Conservation (phyloP, 257 asterid genomes). For the Jaltomata sinuosa region DNA sequence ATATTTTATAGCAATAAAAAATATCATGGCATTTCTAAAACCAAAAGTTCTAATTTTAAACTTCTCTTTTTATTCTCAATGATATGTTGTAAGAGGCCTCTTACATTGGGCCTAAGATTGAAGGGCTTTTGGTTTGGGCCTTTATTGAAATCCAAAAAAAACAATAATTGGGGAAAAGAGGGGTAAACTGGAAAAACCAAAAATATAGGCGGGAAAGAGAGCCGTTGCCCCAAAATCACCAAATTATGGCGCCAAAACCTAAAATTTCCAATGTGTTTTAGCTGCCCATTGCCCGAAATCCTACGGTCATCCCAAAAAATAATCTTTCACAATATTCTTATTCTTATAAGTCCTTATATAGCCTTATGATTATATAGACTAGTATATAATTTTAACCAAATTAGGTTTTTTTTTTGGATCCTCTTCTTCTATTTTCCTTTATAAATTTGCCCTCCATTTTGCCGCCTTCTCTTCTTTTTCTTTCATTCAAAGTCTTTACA, state of each 20-base stretch:
- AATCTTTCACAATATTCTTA: neutral
- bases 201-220: conserved; percentile 8
- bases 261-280: neutral
- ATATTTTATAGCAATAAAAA: too few species aligned
- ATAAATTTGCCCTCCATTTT: conserved; percentile 19
- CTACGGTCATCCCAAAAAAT: conserved; percentile 36
- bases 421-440: neutral
- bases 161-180: neutral
- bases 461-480: conserved; percentile 44
- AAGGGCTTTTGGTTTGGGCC: neutral
- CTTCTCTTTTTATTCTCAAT: too few species aligned
- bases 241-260: conserved; percentile 47
- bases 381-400: neutral
- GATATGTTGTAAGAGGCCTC: neutral
- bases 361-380: neutral
- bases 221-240: conserved; percentile 41
- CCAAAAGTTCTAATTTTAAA: too few species aligned
- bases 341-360: neutral
- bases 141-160: neutral
- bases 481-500: conserved; percentile 11
- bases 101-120: neutral
- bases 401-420: neutral
- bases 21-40: neutral
- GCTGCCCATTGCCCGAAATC: conserved; percentile 30
- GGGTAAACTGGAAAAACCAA: neutral